Evolutionary conservation across 2,329 filamentous ascomycete genomes (phyloP).

Genomic region (Fusarium solani-melongenae): DNA sequence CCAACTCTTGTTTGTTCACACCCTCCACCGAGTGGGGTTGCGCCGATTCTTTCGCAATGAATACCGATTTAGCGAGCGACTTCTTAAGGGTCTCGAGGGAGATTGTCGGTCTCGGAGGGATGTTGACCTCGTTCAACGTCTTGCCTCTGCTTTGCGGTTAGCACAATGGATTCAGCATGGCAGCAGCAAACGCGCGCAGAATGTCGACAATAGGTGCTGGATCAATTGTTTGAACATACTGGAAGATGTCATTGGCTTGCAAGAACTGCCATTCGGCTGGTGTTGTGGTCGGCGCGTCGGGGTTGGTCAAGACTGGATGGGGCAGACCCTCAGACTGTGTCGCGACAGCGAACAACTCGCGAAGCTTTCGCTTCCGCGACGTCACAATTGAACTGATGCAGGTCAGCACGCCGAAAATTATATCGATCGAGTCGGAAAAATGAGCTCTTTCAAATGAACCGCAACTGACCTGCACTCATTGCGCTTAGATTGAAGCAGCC

Average conservation of each 20-base stretch:
- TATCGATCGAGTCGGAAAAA: conserved; percentile 62
- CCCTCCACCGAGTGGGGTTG: conserved; percentile 17
- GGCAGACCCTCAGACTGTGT: conserved; percentile 73
- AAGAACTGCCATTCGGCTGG: conserved; percentile 66
- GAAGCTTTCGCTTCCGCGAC: conserved; percentile 91
- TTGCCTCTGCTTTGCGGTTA: conserved; percentile 48
- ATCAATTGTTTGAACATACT: conserved; percentile 59
- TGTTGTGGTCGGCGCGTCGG: conserved; percentile 65
- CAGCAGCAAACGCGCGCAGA: conserved; percentile 28
- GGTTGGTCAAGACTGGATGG: conserved; percentile 66
- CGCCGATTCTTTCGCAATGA: conserved; percentile 28
- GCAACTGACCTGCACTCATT: conserved; percentile 69
- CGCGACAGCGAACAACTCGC: conserved; percentile 85
- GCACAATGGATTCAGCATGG: conserved; percentile 22
- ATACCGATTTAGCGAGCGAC: conserved; percentile 47
- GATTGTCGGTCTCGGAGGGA: conserved; percentile 60
- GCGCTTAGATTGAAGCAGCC: conserved; percentile 73
- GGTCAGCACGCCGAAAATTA: conserved; percentile 58
- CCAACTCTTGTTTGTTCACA: conserved; percentile 13
- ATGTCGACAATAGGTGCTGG: conserved; percentile 26
- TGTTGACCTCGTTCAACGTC: conserved; percentile 63
- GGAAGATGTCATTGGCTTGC: conserved; percentile 66
- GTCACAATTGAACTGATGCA: conserved; percentile 74
- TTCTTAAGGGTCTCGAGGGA: conserved; percentile 57
- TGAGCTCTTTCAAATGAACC: conserved; percentile 57